Evolutionary conservation across 2,329 filamentous ascomycete species (phyloP).

Genomic region (Xylariaceae sp.): DNA sequence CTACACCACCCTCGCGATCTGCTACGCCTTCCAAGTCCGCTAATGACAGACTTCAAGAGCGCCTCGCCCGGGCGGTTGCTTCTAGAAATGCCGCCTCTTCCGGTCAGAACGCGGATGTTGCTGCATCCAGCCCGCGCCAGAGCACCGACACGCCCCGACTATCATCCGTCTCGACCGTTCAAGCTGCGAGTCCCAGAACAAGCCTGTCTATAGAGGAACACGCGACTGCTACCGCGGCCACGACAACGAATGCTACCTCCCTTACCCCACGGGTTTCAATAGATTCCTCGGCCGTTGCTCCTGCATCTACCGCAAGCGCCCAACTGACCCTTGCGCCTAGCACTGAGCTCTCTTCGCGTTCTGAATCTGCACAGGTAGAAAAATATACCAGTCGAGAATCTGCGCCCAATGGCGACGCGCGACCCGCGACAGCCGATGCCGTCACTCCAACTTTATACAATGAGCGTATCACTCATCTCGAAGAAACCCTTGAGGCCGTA

Average conservation of each 20-base stretch:
- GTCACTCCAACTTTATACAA: constrained; percentile 37
- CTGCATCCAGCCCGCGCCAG: constrained; percentile 39
- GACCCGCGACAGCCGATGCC: constrained; percentile 3
- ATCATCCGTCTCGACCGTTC: constrained; percentile 4
- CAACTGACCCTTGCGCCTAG: constrained; percentile 8
- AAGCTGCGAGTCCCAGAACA: constrained; percentile 17
- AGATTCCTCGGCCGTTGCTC: neutral
- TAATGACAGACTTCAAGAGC: constrained; percentile 83
- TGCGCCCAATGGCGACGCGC: neutral
- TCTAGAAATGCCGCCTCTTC: constrained; percentile 57
- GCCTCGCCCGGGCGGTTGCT: constrained; percentile 81
- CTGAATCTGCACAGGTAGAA: constrained; percentile 11
- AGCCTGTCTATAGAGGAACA: constrained; percentile 25
- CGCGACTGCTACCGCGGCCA: constrained; percentile 9
- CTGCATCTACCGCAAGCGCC: neutral
- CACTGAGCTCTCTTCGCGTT: constrained; percentile 19
- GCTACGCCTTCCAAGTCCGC: constrained; percentile 55
- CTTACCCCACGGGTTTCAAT: neutral
- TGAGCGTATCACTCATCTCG: constrained; percentile 37
- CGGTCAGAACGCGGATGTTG: constrained; percentile 40
- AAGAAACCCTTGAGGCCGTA: constrained; percentile 35
- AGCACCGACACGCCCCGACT: constrained; percentile 37
- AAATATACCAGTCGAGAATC: neutral
- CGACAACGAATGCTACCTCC: constrained; percentile 1
- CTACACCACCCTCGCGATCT: constrained; percentile 21